A percentile compares a stretch with the other conserved stretches of the same genome.
Evolutionary conservation across 2,329 filamentous ascomycete genomes (phyloP).

Genomic region (Macrophomina phaseolina): DNA sequence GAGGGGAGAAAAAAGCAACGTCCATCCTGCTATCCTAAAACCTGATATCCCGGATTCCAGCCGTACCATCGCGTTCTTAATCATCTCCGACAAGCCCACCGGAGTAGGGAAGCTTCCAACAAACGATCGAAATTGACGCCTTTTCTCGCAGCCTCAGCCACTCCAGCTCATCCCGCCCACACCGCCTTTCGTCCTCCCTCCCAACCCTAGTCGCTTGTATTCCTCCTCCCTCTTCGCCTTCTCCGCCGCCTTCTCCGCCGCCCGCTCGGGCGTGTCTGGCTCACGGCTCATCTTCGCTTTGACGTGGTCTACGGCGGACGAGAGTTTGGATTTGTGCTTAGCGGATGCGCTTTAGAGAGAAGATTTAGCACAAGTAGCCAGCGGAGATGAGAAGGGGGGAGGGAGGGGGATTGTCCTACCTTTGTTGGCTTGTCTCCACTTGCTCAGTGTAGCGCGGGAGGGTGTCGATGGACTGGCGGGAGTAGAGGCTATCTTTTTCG

Average conservation of each 20-base stretch:
- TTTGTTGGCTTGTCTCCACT: neutral
- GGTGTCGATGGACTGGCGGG: neutral
- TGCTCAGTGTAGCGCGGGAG: neutral
- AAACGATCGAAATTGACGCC: too few relatives aligned
- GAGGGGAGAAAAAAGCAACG: too few relatives aligned
- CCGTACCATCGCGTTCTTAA: too few relatives aligned
- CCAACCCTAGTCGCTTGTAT: slow-evolving; percentile 15
- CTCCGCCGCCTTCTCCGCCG: neutral
- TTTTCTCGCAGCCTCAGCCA: neutral
- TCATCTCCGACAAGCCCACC: too few relatives aligned
- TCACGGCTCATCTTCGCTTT: slow-evolving; percentile 11
- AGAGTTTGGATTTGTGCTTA: slow-evolving; percentile 1
- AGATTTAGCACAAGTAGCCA: neutral
- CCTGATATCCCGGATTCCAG: too few relatives aligned
- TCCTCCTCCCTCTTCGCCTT: slow-evolving; percentile 17
- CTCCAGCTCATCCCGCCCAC: slow-evolving; percentile 13
- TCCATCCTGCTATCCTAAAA: too few relatives aligned
- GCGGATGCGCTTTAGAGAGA: neutral
- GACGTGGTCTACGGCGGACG: neutral
- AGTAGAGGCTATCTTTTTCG: neutral
- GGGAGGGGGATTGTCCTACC: neutral
- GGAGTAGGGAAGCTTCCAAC: too few relatives aligned
- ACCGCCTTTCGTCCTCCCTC: slow-evolving; percentile 15
- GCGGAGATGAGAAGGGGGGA: neutral
- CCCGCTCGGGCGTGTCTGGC: neutral